Evolutionary conservation across 2,329 filamentous ascomycete genomes (phyloP), one percentile per base, ranked within the genome.

Genomic region (Cladosporium phlei): DNA sequence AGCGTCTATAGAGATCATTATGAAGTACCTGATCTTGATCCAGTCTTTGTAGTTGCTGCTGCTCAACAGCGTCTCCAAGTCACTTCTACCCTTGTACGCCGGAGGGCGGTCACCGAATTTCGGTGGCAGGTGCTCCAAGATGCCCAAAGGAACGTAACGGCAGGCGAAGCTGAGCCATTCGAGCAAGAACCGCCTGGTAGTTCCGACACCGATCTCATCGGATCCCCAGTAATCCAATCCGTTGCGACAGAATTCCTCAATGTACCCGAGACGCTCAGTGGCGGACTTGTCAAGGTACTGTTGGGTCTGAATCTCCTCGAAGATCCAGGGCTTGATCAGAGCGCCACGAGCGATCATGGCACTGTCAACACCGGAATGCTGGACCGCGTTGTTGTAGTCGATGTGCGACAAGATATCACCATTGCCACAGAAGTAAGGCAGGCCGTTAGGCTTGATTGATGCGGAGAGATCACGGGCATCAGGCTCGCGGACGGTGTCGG

Each of bases 281-380:
- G 91, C 85, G 3, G 87, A 88, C 68, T 98, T 98, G 73, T 98
- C 93, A 29, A 98, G 79, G 63, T 97, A 96, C 68, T 97, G 93
- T 4, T 86, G 86, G 52, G 82, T 79, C 56, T 87, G 80, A 46
- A 98, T 97, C 69, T 98, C 93, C 67, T 98, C 93, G 63, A 97
- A 98, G 52, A 98, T 75, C 93, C 93, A 98, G 1, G 93, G 93
- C 71, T 98, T 98, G 70, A 97, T 88, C 49, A 98, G 78, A 8
- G 93, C 93, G 47, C 93, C 93, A 51, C 93, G 86, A n/a, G 84
- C 93, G 51, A 97, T 82, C 93, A 98, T 97, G 63, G 95, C 86
- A n/a, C 82, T 82, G 70, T 97, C 91, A 35, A 97, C 89, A 37
- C 80, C 79, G 27, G 87, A 78, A 49, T 91, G 78, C 38, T 84